These are phyloP conservation scores for Chytriomyces sp. DNA, from an alignment of 192 early-diverging fungal genomes.

Conservation along the genomic window DNA sequence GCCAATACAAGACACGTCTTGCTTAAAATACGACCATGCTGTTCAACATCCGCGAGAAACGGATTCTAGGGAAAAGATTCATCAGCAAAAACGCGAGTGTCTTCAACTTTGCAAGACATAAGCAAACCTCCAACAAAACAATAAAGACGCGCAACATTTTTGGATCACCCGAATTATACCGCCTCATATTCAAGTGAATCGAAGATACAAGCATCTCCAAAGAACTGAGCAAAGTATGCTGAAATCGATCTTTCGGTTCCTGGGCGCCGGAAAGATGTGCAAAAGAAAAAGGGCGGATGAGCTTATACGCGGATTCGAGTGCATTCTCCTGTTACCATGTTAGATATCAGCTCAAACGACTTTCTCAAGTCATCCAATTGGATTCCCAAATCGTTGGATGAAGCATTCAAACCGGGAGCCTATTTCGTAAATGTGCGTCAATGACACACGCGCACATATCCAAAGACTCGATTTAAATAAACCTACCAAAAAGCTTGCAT, in stretches of 20 bases:
- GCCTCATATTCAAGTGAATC: conserved; percentile 49
- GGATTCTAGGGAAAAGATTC: conserved; percentile 56
- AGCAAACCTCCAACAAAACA: conserved; percentile 46
- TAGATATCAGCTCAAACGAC: conserved; percentile 43
- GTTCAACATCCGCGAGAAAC: conserved; percentile 50
- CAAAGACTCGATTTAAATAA: background rate
- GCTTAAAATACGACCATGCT: conserved; percentile 54
- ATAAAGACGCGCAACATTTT: conserved; percentile 35
- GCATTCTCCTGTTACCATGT: background rate
- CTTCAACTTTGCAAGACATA: background rate
- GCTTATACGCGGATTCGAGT: too few relatives aligned
- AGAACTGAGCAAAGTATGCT: conserved; percentile 52
- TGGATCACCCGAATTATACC: conserved; percentile 42
- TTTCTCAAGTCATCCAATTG: conserved; percentile 41
- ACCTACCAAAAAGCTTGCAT: conserved; percentile 46
- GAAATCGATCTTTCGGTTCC: conserved; percentile 47
- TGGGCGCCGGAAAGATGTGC: background rate
- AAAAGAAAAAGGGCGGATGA: background rate
- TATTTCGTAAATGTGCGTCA: conserved; percentile 12
- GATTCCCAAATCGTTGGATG: conserved; percentile 32
- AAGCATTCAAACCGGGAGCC: conserved; percentile 19
- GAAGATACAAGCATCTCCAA: conserved; percentile 62
- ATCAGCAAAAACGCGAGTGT: background rate
- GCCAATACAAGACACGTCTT: conserved; percentile 53
- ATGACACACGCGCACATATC: background rate